Conservation (phyloP, 2,329 filamentous ascomycete species). For the Neonectria coccinea region DNA sequence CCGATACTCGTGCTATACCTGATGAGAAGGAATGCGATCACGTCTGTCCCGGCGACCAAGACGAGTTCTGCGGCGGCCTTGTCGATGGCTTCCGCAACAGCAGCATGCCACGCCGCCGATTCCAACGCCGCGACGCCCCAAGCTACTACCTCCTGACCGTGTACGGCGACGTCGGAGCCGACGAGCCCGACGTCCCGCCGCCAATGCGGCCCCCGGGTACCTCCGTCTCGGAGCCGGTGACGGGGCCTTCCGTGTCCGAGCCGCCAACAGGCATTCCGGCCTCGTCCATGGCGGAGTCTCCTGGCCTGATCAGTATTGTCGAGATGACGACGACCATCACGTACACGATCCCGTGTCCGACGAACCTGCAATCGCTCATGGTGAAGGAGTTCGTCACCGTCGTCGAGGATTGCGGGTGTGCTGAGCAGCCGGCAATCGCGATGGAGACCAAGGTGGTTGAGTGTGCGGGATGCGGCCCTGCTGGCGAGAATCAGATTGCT, state of each 20-base stretch:
- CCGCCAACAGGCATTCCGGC: neutral
- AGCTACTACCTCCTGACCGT: constrained; percentile 55
- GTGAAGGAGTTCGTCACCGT: constrained; percentile 50
- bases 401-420: constrained; percentile 42
- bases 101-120: constrained; percentile 25
- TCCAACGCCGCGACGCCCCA: constrained; percentile 45
- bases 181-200: constrained; percentile 50
- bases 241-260: neutral
- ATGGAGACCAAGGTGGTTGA: constrained; percentile 41
- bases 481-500: constrained; percentile 40
- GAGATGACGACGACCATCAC: constrained; percentile 39
- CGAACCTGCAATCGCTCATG: constrained; percentile 49
- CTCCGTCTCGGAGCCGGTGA: neutral
- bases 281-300: neutral
- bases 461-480: constrained; percentile 39
- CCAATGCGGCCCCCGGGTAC: constrained; percentile 41
- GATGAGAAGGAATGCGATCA: constrained; percentile 48
- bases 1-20: constrained; percentile 52
- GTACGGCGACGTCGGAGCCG: constrained; percentile 54
- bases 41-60: constrained; percentile 56
- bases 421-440: constrained; percentile 28
- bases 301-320: neutral
- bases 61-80: constrained; percentile 58
- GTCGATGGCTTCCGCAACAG: constrained; percentile 24
- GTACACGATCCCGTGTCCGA: constrained; percentile 45